A percentile compares a stretch with the other conserved stretches of the same genome.
Evolutionary conservation across 768 basidiomycete genomes (phyloP).

Genomic region (Thelephora ganbajun): DNA sequence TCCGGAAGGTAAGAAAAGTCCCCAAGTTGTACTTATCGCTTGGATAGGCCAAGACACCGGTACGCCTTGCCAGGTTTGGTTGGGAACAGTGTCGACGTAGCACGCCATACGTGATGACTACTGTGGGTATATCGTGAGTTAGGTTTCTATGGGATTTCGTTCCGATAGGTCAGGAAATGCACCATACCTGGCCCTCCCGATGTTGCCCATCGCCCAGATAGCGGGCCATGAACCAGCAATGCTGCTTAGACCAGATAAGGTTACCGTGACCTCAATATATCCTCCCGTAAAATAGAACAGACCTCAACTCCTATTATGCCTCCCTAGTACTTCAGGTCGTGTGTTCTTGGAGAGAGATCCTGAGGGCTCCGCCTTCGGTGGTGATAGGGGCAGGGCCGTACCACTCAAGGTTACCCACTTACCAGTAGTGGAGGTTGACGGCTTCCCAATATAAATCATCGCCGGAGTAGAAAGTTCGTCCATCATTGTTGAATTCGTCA

Average conservation of each 20-base stretch:
- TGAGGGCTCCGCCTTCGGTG: conserved; percentile 25
- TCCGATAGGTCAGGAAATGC: conserved; percentile 13
- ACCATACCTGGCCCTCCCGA: conserved; percentile 84
- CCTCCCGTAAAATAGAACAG: conserved; percentile 88
- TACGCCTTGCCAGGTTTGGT: conserved; percentile 62
- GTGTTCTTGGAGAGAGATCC: conserved; percentile 43
- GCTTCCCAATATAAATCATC: conserved; percentile 82
- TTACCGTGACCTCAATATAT: conserved; percentile 49
- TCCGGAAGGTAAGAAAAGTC: conserved; percentile 59
- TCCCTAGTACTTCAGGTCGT: conserved; percentile 21
- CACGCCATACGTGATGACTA: conserved; percentile 83
- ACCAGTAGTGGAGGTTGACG: conserved; percentile 73
- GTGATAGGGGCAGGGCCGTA: conserved; percentile 65
- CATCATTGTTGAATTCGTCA: conserved; percentile 69
- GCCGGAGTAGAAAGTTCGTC: conserved; percentile 57
- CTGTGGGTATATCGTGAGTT: conserved; percentile 17
- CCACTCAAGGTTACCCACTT: conserved; percentile 54
- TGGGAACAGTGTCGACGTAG: conserved; percentile 41
- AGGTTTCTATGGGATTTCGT: neutral
- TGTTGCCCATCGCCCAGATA: conserved; percentile 51
- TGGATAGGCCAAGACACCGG: conserved; percentile 46
- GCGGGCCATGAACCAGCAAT: conserved; percentile 34
- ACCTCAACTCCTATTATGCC: conserved; percentile 50
- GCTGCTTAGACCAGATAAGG: conserved; percentile 54
- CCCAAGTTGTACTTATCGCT: conserved; percentile 37